Base-by-base conservation (phyloP, 2,329 filamentous ascomycete species). In the Aspergillus sojae region DNA sequence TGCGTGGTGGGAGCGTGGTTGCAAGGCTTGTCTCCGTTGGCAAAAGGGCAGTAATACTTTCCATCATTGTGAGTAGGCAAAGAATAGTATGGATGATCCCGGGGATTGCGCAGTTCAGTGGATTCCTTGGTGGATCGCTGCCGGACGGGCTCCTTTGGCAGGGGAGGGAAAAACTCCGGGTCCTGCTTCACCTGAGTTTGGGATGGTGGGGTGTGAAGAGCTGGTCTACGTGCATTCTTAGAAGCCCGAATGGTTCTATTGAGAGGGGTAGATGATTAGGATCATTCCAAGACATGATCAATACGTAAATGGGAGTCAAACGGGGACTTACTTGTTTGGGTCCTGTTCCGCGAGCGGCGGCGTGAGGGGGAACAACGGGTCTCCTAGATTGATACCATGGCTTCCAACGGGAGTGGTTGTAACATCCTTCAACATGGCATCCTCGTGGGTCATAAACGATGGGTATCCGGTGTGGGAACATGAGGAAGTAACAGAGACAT, bases 1-100 rank as follows among this genome's bases (percentile, higher is more conserved):
- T 98, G 91, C 83, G 96, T 95, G 75, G 96, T 95, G 46, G 94
- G 88, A 81, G 92, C 91, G 88, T 97, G 94, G 79, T 87, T 91
- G 86, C 94, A 98, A 74, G 89, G 84, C 57, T 86, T 81, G 62
- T 84, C 82, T 71, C 88, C 90, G 60, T 70, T 72, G 77, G 91
- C 89, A 84, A 91, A 95, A 6, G 94, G 94, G 84, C 94, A 98
- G 82, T 96, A 93, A 82, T 95, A 98, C 63, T 96, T 87, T 74
- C 93, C 93, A 79, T 97, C 92, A 65, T 70, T 75, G 58, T 77
- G 75, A 52, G 80, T 78, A n/a, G 78, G 72, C 67, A 79, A 67
- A 48, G 78, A 75, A 66, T 81, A 81, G 65, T 74, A 81, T 26
- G 75, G 74, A 63, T 81, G 79, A 63, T 81, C 79, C 63, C 79